phyloP scores from a whole-genome alignment of 2,329 filamentous ascomycete species.

The Alternaria gansuensis region DNA sequence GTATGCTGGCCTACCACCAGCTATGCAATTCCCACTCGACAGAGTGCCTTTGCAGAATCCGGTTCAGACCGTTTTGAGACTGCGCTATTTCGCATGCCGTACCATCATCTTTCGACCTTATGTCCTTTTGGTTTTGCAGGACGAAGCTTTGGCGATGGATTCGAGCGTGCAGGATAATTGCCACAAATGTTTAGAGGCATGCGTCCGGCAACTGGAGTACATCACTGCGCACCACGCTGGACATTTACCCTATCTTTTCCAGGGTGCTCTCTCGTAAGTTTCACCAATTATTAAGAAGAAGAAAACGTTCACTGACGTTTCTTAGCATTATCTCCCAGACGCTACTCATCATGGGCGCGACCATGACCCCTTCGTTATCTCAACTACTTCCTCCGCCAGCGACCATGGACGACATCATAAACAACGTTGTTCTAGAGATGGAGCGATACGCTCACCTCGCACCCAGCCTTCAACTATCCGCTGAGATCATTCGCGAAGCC shows the following conservation, averaged over 20 bases:
- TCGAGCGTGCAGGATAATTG: constrained; percentile 78
- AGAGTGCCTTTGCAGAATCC: constrained; percentile 73
- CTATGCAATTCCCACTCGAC: constrained; percentile 80
- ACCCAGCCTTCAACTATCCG: constrained; percentile 77
- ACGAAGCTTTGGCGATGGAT: constrained; percentile 76
- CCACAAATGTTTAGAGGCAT: constrained; percentile 82
- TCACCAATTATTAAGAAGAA: background rate
- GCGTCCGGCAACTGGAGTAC: constrained; percentile 80
- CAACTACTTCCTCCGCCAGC: constrained; percentile 66
- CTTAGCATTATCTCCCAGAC: constrained; percentile 80
- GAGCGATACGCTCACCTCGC: constrained; percentile 77
- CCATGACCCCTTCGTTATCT: constrained; percentile 77
- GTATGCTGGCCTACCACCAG: constrained; percentile 79
- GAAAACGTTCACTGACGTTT: constrained; percentile 21
- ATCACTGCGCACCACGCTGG: constrained; percentile 81
- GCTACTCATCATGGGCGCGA: constrained; percentile 83
- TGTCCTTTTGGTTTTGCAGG: constrained; percentile 79
- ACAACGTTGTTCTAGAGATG: constrained; percentile 78
- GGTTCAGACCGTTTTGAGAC: constrained; percentile 78
- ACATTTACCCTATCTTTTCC: constrained; percentile 86
- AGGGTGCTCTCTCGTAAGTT: constrained; percentile 71
- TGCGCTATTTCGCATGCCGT: constrained; percentile 84
- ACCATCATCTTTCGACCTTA: constrained; percentile 89
- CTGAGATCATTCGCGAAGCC: constrained; percentile 82
- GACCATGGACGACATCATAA: constrained; percentile 77